phyloP scores from a whole-genome alignment of 768 basidiomycete genomes.

The Leccinellum rugosiceps region DNA sequence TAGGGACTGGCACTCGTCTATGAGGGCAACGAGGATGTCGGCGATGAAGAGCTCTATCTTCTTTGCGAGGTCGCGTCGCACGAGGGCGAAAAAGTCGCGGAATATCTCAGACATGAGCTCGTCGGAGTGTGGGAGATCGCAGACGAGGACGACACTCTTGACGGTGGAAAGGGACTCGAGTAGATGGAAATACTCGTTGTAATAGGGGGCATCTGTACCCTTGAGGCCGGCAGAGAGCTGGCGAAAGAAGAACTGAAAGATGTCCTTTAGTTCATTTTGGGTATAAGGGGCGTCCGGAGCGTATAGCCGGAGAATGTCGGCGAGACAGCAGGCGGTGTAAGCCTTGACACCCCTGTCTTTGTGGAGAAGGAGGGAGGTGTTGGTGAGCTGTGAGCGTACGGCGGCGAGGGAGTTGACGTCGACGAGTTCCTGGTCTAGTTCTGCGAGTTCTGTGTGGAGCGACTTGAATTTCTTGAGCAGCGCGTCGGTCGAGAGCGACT shows the following conservation, averaged over 20 bases:
- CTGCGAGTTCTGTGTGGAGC: constrained; percentile 73
- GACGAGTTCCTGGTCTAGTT: constrained; percentile 83
- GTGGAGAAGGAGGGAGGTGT: constrained; percentile 79
- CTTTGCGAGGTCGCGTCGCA: constrained; percentile 69
- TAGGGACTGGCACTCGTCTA: constrained; percentile 82
- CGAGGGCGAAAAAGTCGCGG: constrained; percentile 75
- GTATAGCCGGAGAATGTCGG: constrained; percentile 88
- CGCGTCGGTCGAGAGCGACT: constrained; percentile 74
- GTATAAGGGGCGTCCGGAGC: constrained; percentile 98
- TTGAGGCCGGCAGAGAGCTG: constrained; percentile 78
- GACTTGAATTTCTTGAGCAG: constrained; percentile 83
- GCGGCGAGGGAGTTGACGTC: constrained; percentile 68
- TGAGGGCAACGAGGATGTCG: constrained; percentile 86
- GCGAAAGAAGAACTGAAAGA: constrained; percentile 94
- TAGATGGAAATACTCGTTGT: constrained; percentile 92
- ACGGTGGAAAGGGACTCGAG: constrained; percentile 91
- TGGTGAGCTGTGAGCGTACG: constrained; percentile 77
- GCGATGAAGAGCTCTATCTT: constrained; percentile 83
- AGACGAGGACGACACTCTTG: constrained; percentile 91
- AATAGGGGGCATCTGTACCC: constrained; percentile 77
- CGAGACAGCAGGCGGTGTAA: constrained; percentile 89
- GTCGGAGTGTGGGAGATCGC: constrained; percentile 85
- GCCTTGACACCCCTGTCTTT: constrained; percentile 97
- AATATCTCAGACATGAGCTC: constrained; percentile 83
- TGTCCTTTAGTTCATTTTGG: constrained; percentile 83